Percentiles rank a stretch among this genome's conserved stretches.
Conservation (phyloP, 345 rosid species). For the Crucihimalaya himalaica region DNA sequence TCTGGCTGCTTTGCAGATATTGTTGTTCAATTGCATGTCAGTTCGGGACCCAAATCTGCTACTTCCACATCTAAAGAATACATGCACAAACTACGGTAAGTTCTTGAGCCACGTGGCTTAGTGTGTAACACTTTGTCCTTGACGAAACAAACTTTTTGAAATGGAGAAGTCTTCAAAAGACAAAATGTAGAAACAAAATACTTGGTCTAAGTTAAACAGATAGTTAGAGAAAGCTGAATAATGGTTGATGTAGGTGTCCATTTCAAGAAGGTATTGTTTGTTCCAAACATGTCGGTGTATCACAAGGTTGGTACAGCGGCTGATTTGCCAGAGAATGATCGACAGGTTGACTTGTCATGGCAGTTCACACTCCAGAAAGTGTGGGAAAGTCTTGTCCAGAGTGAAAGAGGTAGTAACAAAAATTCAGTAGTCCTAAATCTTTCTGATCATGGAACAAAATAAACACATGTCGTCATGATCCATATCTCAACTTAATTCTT, state of each 20-base stretch:
- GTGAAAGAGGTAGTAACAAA: slow-evolving; percentile 42
- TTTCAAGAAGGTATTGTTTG: slow-evolving; percentile 93
- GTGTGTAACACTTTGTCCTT: background rate
- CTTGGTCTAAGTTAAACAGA: background rate
- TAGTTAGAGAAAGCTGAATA: slow-evolving; percentile 13
- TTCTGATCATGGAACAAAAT: slow-evolving; percentile 2
- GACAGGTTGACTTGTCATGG: slow-evolving; percentile 88
- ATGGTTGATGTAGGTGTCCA: slow-evolving; percentile 57
- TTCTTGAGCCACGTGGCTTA: background rate
- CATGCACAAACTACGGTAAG: slow-evolving; percentile 60
- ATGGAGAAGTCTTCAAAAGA: background rate
- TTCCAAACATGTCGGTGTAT: slow-evolving; percentile 84
- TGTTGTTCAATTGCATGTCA: slow-evolving; percentile 66
- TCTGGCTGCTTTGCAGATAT: slow-evolving; percentile 58
- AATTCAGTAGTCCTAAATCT: background rate
- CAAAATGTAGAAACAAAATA: background rate
- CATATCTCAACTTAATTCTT: slow-evolving; percentile 5
- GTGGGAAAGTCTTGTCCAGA: slow-evolving; percentile 76
- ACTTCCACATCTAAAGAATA: slow-evolving; percentile 59
- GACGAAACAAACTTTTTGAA: too few species aligned
- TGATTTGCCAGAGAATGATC: slow-evolving; percentile 52
- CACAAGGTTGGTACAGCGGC: slow-evolving; percentile 72
- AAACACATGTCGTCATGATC: background rate
- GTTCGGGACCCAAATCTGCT: slow-evolving; percentile 84
- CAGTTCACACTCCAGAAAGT: slow-evolving; percentile 78